These are phyloP conservation scores for Metschnikowia chrysomelidarum DNA, from an alignment of 805 yeast species.

Conservation along the genomic window DNA sequence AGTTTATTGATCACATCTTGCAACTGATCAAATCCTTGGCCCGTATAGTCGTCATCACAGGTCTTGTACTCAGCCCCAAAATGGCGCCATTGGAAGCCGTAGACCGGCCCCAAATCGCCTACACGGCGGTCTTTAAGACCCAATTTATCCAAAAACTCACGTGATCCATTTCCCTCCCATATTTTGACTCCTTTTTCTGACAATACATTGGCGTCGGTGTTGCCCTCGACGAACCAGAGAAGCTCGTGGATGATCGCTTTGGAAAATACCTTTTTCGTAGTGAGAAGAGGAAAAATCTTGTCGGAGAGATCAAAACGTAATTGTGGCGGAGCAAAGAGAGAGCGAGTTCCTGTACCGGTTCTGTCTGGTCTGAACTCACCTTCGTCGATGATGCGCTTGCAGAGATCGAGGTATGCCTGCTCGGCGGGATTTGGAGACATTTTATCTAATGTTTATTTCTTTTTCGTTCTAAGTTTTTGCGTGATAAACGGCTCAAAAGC, in stretches of 20 bases:
- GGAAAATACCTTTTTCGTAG: slow-evolving; percentile 90
- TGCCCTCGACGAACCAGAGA: slow-evolving; percentile 89
- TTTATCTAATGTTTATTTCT: background rate
- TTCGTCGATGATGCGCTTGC: slow-evolving; percentile 68
- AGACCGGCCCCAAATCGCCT: slow-evolving; percentile 97
- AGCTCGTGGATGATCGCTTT: slow-evolving; percentile 87
- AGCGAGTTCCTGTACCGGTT: slow-evolving; percentile 94
- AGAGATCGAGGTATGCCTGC: slow-evolving; percentile 81
- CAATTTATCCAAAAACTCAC: slow-evolving; percentile 81
- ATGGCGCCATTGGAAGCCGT: slow-evolving; percentile 99
- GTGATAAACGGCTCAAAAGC: too few relatives aligned
- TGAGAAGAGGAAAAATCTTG: slow-evolving; percentile 79
- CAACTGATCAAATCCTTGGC: slow-evolving; percentile 89
- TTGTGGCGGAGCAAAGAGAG: slow-evolving; percentile 95
- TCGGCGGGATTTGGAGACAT: slow-evolving; percentile 52
- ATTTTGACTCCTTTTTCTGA: slow-evolving; percentile 87
- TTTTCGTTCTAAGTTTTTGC: too few relatives aligned
- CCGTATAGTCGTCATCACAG: slow-evolving; percentile 83
- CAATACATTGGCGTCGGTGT: slow-evolving; percentile 80
- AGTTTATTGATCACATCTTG: slow-evolving; percentile 74
- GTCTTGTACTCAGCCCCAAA: slow-evolving; percentile 92
- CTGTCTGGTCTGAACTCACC: slow-evolving; percentile 95
- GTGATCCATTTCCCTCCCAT: slow-evolving; percentile 98
- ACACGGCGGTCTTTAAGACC: slow-evolving; percentile 80
- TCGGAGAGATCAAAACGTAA: slow-evolving; percentile 73